Conservation (phyloP, 2,329 filamentous ascomycete species). For the Ophiostoma angusticollis region DNA sequence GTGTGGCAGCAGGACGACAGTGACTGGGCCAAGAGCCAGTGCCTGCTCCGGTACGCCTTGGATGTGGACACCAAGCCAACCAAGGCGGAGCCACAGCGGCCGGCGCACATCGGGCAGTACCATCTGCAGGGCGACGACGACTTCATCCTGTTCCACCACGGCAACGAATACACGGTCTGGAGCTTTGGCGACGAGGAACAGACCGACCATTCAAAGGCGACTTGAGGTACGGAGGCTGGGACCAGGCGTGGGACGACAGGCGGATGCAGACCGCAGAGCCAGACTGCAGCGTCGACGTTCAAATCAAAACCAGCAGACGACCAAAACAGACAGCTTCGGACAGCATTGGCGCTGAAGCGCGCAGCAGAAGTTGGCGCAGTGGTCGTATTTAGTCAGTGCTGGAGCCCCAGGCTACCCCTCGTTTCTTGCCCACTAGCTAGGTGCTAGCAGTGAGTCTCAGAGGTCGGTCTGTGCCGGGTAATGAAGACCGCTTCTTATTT, state of each 20-base stretch:
- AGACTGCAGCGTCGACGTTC: no score
- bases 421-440: no score
- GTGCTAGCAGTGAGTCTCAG: slow-evolving; percentile 1
- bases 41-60: slow-evolving; percentile 12
- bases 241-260: not conserved
- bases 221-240: not conserved
- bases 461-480: slow-evolving; percentile 2
- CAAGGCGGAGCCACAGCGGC: not conserved
- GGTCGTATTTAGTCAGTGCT: no score
- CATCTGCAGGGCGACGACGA: slow-evolving; percentile 13
- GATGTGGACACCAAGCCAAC: slow-evolving; percentile 8
- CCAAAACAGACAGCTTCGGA: no score
- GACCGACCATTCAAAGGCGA: no score
- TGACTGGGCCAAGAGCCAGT: slow-evolving; percentile 9
- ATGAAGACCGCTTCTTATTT: slow-evolving; percentile 5
- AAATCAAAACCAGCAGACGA: no score
- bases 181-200: slow-evolving; percentile 9
- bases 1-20: slow-evolving; percentile 11
- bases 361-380: no score
- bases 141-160: slow-evolving; percentile 10
- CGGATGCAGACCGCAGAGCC: no score
- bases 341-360: no score
- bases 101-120: slow-evolving; percentile 8
- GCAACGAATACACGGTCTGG: slow-evolving; percentile 12
- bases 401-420: no score